phyloP scores from a whole-genome alignment of 2,329 filamentous ascomycete genomes.

The Fonsecaea erecta region DNA sequence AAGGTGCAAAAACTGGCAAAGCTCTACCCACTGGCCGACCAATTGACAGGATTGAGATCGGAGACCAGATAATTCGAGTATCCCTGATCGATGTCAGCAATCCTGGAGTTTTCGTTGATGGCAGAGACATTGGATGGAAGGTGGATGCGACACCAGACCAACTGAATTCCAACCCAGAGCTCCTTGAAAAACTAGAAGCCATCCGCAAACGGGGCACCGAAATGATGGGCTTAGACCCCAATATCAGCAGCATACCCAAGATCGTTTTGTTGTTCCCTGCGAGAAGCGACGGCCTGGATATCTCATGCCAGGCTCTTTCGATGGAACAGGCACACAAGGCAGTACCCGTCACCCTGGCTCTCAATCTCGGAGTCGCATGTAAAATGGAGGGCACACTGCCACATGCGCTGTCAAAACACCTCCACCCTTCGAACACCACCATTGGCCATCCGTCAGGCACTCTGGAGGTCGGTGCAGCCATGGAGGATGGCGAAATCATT shows the following conservation, averaged over 20 bases:
- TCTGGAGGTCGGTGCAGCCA: constrained; percentile 31
- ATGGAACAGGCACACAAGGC: constrained; percentile 63
- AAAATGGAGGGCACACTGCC: constrained; percentile 51
- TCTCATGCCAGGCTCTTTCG: constrained; percentile 57
- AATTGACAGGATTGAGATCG: constrained; percentile 55
- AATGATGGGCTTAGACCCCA: constrained; percentile 63
- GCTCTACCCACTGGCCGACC: constrained; percentile 64
- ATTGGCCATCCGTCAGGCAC: constrained; percentile 56
- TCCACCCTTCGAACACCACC: constrained; percentile 40
- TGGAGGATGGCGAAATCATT: constrained; percentile 22
- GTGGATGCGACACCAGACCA: constrained; percentile 59
- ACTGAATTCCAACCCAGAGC: constrained; percentile 53
- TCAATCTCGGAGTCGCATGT: constrained; percentile 57
- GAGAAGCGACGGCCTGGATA: constrained; percentile 49
- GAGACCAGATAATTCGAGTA: constrained; percentile 47
- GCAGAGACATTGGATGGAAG: constrained; percentile 57
- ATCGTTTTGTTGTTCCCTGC: constrained; percentile 69
- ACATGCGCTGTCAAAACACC: constrained; percentile 38
- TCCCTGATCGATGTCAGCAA: constrained; percentile 69
- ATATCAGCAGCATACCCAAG: constrained; percentile 53
- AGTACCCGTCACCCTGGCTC: constrained; percentile 60
- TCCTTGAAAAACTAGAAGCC: constrained; percentile 57
- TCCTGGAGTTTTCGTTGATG: constrained; percentile 66
- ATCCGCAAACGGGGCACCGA: constrained; percentile 64
- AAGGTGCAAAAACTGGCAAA: constrained; percentile 66